Conservation (phyloP, 768 basidiomycete genomes). For the Agaricus blazei region DNA sequence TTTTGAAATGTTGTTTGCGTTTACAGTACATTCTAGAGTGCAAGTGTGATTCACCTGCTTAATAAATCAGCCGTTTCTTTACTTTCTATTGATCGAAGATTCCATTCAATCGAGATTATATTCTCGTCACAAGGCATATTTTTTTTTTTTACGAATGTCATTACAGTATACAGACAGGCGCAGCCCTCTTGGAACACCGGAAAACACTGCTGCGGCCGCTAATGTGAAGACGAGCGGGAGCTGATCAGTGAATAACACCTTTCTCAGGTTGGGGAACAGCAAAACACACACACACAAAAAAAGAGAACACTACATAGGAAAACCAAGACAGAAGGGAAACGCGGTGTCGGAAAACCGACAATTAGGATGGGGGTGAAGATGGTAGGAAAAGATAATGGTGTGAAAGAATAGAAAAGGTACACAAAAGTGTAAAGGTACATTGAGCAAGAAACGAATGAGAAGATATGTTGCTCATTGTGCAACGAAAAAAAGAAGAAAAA, state of each 20-base stretch:
- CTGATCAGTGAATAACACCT: neutral
- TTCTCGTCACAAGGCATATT: conserved; percentile 6
- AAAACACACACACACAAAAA: conserved; percentile 11
- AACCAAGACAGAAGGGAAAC: neutral
- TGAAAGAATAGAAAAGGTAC: neutral
- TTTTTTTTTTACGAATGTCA: neutral
- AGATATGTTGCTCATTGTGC: conserved; percentile 1
- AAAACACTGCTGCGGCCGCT: conserved; percentile 1
- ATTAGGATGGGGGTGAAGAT: neutral
- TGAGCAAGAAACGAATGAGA: neutral
- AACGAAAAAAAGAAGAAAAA: neutral
- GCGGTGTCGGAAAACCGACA: neutral
- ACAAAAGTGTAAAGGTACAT: conserved; percentile 4
- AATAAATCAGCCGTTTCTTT: neutral
- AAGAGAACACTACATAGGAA: neutral
- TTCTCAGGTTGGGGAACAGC: conserved; percentile 8
- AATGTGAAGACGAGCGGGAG: neutral
- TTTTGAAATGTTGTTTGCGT: too few relatives aligned
- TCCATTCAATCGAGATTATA: neutral
- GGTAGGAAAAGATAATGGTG: neutral
- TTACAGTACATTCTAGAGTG: too few relatives aligned
- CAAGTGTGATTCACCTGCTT: too few relatives aligned
- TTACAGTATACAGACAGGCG: conserved; percentile 5
- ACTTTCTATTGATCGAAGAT: neutral
- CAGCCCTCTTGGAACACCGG: conserved; percentile 8